Conservation (phyloP, 306 rosid genomes). For the Quercus gilva region DNA sequence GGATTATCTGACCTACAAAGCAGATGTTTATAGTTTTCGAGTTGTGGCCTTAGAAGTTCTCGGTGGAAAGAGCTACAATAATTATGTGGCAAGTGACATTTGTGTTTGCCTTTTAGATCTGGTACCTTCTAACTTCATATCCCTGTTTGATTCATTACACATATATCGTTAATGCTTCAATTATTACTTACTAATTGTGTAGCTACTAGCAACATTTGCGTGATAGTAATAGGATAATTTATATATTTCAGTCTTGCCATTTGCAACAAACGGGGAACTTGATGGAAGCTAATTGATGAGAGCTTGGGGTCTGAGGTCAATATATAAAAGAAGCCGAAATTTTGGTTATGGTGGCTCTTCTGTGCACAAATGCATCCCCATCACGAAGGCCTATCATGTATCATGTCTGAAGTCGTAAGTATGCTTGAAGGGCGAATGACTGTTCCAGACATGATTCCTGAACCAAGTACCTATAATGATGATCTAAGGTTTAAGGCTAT, state of each 20-base stretch:
- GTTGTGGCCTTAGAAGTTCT: conserved; percentile 63
- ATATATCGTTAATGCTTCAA: not conserved
- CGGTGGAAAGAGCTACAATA: conserved; percentile 62
- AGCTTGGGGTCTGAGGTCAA: conserved; percentile 38
- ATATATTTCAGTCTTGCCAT: conserved; percentile 57
- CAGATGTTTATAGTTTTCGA: conserved; percentile 79
- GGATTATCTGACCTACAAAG: conserved; percentile 66
- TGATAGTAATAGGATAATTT: not conserved
- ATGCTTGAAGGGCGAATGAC: conserved; percentile 56
- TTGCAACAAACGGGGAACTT: conserved; percentile 46
- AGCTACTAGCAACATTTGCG: not conserved
- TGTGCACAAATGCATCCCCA: conserved; percentile 62
- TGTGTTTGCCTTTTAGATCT: conserved; percentile 65
- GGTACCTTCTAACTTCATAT: conserved; percentile 33
- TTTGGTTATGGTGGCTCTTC: conserved; percentile 50
- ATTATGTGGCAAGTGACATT: conserved; percentile 38
- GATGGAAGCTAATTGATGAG: conserved; percentile 55
- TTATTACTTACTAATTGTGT: not conserved
- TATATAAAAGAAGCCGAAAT: conserved; percentile 50
- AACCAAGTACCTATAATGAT: conserved; percentile 34
- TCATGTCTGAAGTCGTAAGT: conserved; percentile 67
- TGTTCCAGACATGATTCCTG: conserved; percentile 49
- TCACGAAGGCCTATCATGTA: conserved; percentile 67
- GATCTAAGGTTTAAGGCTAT: conserved; percentile 17
- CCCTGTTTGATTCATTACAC: not conserved